Evolutionary conservation across 164 flowering plant species (phyloP).

Genomic region (Sextonia rubra): DNA sequence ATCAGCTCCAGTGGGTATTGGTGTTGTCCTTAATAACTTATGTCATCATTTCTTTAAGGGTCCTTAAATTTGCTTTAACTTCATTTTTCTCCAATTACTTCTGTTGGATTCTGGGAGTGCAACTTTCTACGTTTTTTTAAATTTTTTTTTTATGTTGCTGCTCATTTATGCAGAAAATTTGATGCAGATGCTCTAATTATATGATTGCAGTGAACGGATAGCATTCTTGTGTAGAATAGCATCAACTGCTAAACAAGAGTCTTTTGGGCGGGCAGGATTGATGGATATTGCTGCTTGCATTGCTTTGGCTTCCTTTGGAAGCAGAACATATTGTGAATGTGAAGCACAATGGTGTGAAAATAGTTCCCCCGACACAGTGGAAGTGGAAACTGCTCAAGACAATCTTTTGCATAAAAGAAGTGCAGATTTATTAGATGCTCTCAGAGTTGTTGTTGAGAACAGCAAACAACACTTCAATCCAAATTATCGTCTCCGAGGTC

Average conservation of each 20-base stretch:
- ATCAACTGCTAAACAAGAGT: conserved; percentile 47
- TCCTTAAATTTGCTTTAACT: background rate
- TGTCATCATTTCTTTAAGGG: background rate
- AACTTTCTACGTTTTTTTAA: background rate
- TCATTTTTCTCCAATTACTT: background rate
- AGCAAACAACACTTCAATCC: conserved; percentile 94
- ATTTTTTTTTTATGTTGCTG: background rate
- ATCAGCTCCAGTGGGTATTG: background rate
- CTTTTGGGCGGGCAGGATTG: conserved; percentile 88
- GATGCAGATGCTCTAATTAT: conserved; percentile 6
- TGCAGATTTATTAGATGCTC: conserved; percentile 47
- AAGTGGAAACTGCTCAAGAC: conserved; percentile 19
- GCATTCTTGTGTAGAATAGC: conserved; percentile 55
- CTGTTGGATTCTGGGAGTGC: background rate
- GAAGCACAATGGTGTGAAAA: conserved; percentile 17
- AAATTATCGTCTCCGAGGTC: conserved; percentile 84
- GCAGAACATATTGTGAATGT: conserved; percentile 10
- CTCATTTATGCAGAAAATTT: background rate
- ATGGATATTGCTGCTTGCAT: conserved; percentile 82
- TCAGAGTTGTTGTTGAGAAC: conserved; percentile 67
- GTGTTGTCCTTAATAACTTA: background rate
- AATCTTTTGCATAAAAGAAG: conserved; percentile 17
- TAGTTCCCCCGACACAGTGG: conserved; percentile 15
- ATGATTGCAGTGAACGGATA: conserved; percentile 46
- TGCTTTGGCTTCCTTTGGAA: conserved; percentile 50